Base-by-base conservation (phyloP, 106 monocot species). In the Chionographis japonica region DNA sequence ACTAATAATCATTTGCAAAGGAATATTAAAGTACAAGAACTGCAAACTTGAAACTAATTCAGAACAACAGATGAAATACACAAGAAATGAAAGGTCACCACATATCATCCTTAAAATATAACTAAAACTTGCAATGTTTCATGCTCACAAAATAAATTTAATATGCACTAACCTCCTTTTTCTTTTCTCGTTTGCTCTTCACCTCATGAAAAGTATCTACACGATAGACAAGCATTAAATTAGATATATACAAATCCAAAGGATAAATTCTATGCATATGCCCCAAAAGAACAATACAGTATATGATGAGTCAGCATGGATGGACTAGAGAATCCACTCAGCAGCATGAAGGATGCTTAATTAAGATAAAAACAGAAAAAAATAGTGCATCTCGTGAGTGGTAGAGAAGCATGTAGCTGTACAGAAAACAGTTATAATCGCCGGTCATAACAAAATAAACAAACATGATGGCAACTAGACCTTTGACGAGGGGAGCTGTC, bases 171-270 rank as follows among this genome's bases (percentile, higher is more conserved):
- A 95, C 95, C 85, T 95, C 95, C 63, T 92, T 95, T 84, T 95
- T 95, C 91, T 89, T 95, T 19, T 95, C 95, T 14, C 89, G 76
- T 78, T 95, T 95, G 80, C 91, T 95, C 84, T 83, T 95, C 63
- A 95, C 95, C 72, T 95, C 89, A 70, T 86, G 95, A 80, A 95
- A 95, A 58, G 91, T 84, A 84, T 92, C 95, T 95, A 57, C 63
- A 83, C 36, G 66, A 73, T 68, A 19, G 41, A 85, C 40, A 49
- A 65, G 7, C 62, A 60, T 12, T 41, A 37, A 50, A 37, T 84
- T 4, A 84, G 68, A 69, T 11, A 75, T n/a, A 52, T 7, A 76
- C 43, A 3, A 35, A 14, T 4, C 16, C 42, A n/a, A 75, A 43
- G 3, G 46, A 46, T 46, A 46, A 46, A 27, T 3, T 54, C 11